phyloP scores from a whole-genome alignment of 176 grass and related monocot genomes.

The Oryza meyeriana region DNA sequence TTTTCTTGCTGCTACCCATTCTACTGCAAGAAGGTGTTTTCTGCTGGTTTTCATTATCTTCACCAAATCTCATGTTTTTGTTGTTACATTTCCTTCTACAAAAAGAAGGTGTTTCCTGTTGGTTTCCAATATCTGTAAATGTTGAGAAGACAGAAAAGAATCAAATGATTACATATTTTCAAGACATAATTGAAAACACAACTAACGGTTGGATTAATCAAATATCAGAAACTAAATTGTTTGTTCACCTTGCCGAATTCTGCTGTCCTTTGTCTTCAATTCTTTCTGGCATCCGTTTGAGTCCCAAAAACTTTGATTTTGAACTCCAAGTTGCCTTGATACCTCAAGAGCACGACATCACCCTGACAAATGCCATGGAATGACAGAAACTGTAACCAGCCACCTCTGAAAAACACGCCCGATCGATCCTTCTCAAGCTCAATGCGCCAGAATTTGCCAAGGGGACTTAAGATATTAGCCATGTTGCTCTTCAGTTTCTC shows the following conservation, averaged over 20 bases:
- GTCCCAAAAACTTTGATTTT: constrained; percentile 18
- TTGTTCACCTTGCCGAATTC: not conserved
- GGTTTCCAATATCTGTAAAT: not conserved
- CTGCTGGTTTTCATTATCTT: not conserved
- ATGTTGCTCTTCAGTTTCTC: not conserved
- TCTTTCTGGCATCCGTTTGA: constrained; percentile 17
- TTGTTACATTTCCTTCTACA: not conserved
- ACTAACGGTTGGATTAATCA: no score
- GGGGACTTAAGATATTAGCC: not conserved
- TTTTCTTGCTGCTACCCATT: not conserved
- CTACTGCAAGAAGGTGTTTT: not conserved
- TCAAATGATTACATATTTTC: not conserved
- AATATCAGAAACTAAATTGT: not conserved
- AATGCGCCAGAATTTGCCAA: constrained; percentile 24
- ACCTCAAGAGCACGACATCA: constrained; percentile 27
- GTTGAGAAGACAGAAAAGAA: not conserved
- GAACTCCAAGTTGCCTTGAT: constrained; percentile 33
- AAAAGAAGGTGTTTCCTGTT: not conserved
- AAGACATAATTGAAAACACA: not conserved
- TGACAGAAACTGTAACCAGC: constrained; percentile 23
- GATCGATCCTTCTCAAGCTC: not conserved
- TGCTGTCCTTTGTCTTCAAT: not conserved
- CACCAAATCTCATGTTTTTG: not conserved
- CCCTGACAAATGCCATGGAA: constrained; percentile 18
- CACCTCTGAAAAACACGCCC: constrained; percentile 1